These are phyloP conservation scores for Dichomitus squalens DNA, from an alignment of 1,284 basidiomycete genomes.

Conservation along the genomic window DNA sequence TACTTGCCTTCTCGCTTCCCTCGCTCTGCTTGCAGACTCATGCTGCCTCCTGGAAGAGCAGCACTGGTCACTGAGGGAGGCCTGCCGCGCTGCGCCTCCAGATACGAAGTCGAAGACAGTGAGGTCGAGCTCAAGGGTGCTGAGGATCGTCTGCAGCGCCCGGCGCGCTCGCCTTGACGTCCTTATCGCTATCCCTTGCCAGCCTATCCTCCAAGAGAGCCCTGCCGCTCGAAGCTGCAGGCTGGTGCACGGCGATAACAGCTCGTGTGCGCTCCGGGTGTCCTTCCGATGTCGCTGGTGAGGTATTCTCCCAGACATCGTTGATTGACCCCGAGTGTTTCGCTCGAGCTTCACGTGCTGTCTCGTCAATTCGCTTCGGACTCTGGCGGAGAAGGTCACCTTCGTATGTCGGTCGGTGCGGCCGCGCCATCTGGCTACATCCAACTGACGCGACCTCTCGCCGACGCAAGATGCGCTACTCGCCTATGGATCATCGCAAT, in stretches of 20 bases:
- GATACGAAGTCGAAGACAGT: slow-evolving; percentile 16
- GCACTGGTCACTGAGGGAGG: slow-evolving; percentile 17
- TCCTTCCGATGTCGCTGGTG: slow-evolving; percentile 26
- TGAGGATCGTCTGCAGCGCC: slow-evolving; percentile 29
- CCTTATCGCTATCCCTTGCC: slow-evolving; percentile 13
- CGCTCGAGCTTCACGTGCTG: slow-evolving; percentile 15
- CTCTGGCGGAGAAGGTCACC: slow-evolving; percentile 8
- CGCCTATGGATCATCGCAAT: slow-evolving; percentile 17
- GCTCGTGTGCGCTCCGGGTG: slow-evolving; percentile 10
- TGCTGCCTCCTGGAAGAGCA: slow-evolving; percentile 24
- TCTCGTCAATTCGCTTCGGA: slow-evolving; percentile 13
- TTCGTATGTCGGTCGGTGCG: slow-evolving; percentile 2
- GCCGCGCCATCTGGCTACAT: not conserved
- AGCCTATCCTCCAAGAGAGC: slow-evolving; percentile 34
- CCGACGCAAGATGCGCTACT: slow-evolving; percentile 8
- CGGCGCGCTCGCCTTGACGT: slow-evolving; percentile 25
- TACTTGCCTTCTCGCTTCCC: slow-evolving; percentile 12
- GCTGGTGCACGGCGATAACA: slow-evolving; percentile 34
- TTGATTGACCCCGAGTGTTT: slow-evolving; percentile 39
- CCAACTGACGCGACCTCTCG: slow-evolving; percentile 8
- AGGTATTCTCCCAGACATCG: slow-evolving; percentile 34
- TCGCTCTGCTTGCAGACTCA: slow-evolving; percentile 20
- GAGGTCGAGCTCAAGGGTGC: slow-evolving; percentile 19
- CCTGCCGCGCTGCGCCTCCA: slow-evolving; percentile 9
- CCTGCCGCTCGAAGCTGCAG: slow-evolving; percentile 49